Base-by-base conservation (phyloP, 2,329 filamentous ascomycete genomes). In the Ilyonectria mors-panacis region DNA sequence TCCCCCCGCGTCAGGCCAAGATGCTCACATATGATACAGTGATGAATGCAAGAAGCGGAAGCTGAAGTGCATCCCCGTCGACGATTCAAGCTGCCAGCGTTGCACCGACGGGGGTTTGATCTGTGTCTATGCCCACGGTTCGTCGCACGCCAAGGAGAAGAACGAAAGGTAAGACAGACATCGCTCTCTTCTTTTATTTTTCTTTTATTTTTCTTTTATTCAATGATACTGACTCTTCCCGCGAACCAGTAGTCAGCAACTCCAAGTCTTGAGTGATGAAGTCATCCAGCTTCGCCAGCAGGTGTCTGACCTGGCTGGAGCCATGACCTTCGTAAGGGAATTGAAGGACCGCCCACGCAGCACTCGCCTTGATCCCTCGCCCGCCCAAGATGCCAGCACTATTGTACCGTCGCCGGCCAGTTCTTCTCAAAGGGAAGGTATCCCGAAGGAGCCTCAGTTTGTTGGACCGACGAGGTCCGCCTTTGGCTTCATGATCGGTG, bases 41-140 rank as follows among this genome's bases (percentile, higher is more conserved):
- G 77, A 82, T 56, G 80, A 82, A 23, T 83, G 81, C 68, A 82
- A 82, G 64, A 81, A 79, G 44, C 70, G 80, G 30, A 83, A 83
- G 63, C 79, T 83, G 60, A 83, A 83, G 64, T 83, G 82, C 68
- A 72, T 80, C 42, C 76, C 76, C 1, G 65, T 66, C 0, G 70
- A 72, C 5, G 70, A 77, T 28, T 65, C 64, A 1, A 68, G 59
- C 21, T 81, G 80, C 47, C 74, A 79, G 65, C 66, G 79, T 53
- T 81, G 80, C 30, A 68, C 75, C 15, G 60, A 69, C 8, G 71
- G 73, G 50, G 76, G 77, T 0, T 59, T 76, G 15, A 59, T 57
- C 0, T 81, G 79, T 44, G 69, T 75, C 7, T 78, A 77, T 48
- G 72, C 65, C 33, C 68, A 70, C 47, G 69, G 63, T 35, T 69